A percentile compares a stretch with the other conserved stretches of the same genome.
phyloP scores from a whole-genome alignment of 352 stramenopile species.

The Phytopythium cucurbitacearum region DNA sequence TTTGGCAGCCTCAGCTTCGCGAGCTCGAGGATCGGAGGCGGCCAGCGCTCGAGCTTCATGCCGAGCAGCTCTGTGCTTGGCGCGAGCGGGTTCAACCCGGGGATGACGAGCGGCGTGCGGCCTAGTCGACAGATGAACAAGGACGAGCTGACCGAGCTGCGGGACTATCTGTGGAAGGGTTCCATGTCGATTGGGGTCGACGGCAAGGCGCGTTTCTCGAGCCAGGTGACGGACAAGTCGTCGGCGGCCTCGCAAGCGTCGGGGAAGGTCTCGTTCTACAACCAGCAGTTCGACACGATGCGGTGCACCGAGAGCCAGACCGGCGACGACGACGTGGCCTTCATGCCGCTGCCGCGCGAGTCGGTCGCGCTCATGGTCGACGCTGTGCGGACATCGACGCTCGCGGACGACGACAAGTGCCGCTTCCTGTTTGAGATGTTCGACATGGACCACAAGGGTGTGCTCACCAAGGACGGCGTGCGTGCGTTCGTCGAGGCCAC shows the following conservation, averaged over 20 bases:
- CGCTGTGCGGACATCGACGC: conserved; percentile 39
- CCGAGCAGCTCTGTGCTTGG: conserved; percentile 16
- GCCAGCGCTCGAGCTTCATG: conserved; percentile 18
- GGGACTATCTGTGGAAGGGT: conserved; percentile 29
- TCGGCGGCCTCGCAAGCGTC: conserved; percentile 5
- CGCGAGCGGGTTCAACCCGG: conserved; percentile 8
- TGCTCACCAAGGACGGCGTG: conserved; percentile 45
- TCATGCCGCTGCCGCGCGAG: conserved; percentile 43
- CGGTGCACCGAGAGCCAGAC: conserved; percentile 10
- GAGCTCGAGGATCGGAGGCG: conserved; percentile 6
- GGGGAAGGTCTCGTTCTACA: conserved; percentile 30
- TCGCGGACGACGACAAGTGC: conserved; percentile 48
- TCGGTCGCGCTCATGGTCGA: conserved; percentile 55
- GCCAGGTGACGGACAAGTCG: conserved; percentile 7
- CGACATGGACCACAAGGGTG: conserved; percentile 36
- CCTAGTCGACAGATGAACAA: conserved; percentile 20
- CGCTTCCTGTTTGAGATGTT: conserved; percentile 71
- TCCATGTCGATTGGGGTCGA: conserved; percentile 16
- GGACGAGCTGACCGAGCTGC: conserved; percentile 32
- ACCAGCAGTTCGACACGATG: conserved; percentile 32
- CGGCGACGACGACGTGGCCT: conserved; percentile 9
- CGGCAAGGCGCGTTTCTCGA: conserved; percentile 1
- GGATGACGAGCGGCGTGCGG: conserved; percentile 9
- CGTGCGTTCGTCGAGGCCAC: conserved; percentile 54
- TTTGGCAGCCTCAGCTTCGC: conserved; percentile 7